A percentile compares a stretch with the other conserved stretches of the same genome.
Conservation (phyloP, 345 rosid genomes). For the Gossypium mustelinum region DNA sequence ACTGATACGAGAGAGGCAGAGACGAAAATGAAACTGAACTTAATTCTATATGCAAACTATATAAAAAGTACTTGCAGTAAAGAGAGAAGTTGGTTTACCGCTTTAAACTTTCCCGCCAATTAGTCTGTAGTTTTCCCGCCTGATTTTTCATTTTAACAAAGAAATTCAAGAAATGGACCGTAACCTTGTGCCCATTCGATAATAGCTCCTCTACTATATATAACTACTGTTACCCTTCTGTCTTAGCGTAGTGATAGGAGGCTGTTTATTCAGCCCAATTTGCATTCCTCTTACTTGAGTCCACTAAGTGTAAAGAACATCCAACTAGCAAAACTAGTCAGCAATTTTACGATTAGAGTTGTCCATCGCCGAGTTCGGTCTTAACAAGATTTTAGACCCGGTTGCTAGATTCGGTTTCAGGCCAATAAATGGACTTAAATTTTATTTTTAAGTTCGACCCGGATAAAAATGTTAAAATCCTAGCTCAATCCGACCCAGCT, state of each 20-base stretch:
- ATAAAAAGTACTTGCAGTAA: neutral
- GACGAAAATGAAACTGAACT: neutral
- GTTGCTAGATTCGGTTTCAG: rapidly evolving
- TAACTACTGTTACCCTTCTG: neutral
- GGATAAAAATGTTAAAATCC: rapidly evolving
- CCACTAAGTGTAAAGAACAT: too few species aligned
- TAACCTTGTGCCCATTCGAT: neutral
- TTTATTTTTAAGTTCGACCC: too few species aligned
- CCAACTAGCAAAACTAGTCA: too few species aligned
- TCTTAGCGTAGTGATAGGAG: neutral
- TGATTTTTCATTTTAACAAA: neutral
- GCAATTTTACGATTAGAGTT: too few species aligned
- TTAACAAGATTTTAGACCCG: too few species aligned
- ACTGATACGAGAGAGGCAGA: neutral
- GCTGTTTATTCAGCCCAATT: neutral
- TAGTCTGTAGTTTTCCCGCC: conserved; percentile 5
- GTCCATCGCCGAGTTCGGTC: too few species aligned
- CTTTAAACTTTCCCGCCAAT: neutral
- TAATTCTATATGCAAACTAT: too few species aligned
- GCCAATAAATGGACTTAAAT: rapidly evolving
- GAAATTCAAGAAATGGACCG: neutral
- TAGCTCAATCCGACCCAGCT: rapidly evolving
- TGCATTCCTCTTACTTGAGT: neutral
- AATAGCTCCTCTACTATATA: neutral
- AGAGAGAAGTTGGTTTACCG: neutral